Conservation (phyloP, 1,139 yeast species). For the Petasospora fabianii region DNA sequence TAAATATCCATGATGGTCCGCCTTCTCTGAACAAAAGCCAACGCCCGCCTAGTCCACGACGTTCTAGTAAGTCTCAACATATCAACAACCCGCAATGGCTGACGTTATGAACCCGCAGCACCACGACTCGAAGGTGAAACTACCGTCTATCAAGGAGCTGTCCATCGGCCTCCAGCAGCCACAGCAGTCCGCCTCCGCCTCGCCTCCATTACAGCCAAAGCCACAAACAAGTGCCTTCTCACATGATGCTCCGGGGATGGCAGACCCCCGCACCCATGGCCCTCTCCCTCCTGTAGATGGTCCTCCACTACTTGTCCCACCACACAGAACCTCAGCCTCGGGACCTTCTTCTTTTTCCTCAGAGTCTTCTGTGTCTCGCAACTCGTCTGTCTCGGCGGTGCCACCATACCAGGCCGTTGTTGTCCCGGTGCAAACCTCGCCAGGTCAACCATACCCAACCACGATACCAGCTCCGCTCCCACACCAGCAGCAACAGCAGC, state of each 20-base stretch:
- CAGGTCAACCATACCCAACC: background rate
- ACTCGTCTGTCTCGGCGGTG: conserved; percentile 7
- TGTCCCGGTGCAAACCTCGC: background rate
- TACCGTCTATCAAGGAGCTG: conserved; percentile 20
- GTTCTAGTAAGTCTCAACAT: too few species aligned
- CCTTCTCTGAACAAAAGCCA: too few species aligned
- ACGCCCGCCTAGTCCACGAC: too few species aligned
- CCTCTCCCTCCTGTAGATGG: too few species aligned
- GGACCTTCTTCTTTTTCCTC: conserved; percentile 5
- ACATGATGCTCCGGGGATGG: too few species aligned
- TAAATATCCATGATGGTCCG: too few species aligned
- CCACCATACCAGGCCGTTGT: conserved; percentile 1
- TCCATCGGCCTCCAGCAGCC: conserved; percentile 12
- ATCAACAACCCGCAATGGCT: conserved; percentile 6
- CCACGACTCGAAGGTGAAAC: conserved; percentile 11
- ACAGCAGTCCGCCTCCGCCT: conserved; percentile 3
- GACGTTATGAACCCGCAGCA: conserved; percentile 8
- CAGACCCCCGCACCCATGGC: too few species aligned
- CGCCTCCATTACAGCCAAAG: too few species aligned
- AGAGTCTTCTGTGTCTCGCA: conserved; percentile 5
- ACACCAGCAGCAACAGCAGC: background rate
- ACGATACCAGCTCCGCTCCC: conserved; percentile 1
- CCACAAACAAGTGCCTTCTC: too few species aligned
- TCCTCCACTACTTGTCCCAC: background rate
- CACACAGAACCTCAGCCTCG: background rate